Evolutionary conservation across 768 basidiomycete species (phyloP), one percentile per base, ranked within the genome.

Genomic region (Suillus alpinus): DNA sequence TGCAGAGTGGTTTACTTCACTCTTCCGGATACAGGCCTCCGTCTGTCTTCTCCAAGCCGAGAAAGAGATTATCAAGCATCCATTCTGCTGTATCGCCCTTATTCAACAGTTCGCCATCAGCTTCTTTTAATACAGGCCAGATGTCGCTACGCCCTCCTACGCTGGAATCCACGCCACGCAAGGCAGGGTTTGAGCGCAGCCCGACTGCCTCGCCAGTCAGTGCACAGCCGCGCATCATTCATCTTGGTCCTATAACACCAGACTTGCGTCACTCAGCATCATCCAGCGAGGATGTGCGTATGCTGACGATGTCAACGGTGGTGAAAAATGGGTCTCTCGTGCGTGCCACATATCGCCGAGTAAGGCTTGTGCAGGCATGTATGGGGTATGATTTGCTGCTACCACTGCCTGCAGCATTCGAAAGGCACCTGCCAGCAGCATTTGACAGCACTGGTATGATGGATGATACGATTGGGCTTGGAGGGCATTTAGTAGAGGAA

Each of bases 331-430:
- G 77, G 6, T 67, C 76, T 20, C 81, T 91, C 2, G 75, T 84
- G n/a, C 77, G 75, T 39, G 79, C 75, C 39, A 89, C 88, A 14
- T 88, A 87, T 66, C 77, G 77, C 37, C 76, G 87, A 32, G 82
- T 91, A 29, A 77, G 89, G 20, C 69, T 81, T 2, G 85, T 88
- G 26, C 89, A 90, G 71, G 76, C 75, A 13, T 80, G 77, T 57
- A 80, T 89, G 79, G 88, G 89, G 2, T 91, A 89, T 69, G 77
- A 81, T 16, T 69, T 75, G 4, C 70, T 89, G 32, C 73, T 90
- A 8, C 85, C 86, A 12, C 63, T 83, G 49, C 79, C 79, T 9
- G 69, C 68, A 26, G 69, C 68, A 32, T 6, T 66, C 62, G 26
- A 65, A 65, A 55, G 53, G 23, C 36, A 26, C 16, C 26, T 39